phyloP scores from a whole-genome alignment of 2,329 filamentous ascomycete species.

The Fonsecaea nubica region DNA sequence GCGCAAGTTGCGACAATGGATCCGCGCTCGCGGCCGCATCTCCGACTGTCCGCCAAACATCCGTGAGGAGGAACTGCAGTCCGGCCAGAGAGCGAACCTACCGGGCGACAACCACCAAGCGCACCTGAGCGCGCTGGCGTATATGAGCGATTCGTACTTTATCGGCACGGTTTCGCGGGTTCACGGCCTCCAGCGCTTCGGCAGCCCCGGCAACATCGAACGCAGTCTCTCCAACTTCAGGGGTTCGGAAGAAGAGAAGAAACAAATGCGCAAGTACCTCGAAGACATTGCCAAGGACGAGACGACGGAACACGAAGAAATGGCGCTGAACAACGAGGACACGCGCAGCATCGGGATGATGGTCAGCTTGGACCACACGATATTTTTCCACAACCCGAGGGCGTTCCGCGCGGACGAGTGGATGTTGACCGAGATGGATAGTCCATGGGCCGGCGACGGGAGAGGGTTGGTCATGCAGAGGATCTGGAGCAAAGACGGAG shows the following conservation, averaged over 20 bases:
- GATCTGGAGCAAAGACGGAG: slow-evolving; percentile 58
- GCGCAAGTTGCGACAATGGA: slow-evolving; percentile 68
- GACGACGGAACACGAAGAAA: slow-evolving; percentile 47
- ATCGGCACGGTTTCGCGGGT: slow-evolving; percentile 85
- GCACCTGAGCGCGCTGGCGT: slow-evolving; percentile 78
- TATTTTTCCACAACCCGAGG: slow-evolving; percentile 59
- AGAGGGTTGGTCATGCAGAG: slow-evolving; percentile 57
- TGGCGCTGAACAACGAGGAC: slow-evolving; percentile 16
- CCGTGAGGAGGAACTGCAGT: slow-evolving; percentile 34
- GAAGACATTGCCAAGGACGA: slow-evolving; percentile 53
- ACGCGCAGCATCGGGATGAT: slow-evolving; percentile 54
- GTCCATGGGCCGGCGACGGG: slow-evolving; percentile 59
- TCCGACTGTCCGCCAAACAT: slow-evolving; percentile 39
- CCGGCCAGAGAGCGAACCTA: slow-evolving; percentile 26
- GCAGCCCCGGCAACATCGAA: slow-evolving; percentile 56
- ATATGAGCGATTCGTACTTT: slow-evolving; percentile 92
- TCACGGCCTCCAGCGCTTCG: slow-evolving; percentile 79
- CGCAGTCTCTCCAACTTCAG: slow-evolving; percentile 49
- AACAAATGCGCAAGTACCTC: slow-evolving; percentile 49
- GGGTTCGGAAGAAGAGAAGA: slow-evolving; percentile 52
- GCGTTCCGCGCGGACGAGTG: slow-evolving; percentile 59
- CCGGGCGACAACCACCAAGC: slow-evolving; percentile 41
- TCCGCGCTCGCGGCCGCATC: slow-evolving; percentile 47
- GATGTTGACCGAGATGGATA: slow-evolving; percentile 58
- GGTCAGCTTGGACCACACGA: slow-evolving; percentile 59